Base-by-base conservation (phyloP, 139 green algal species). In the Astrephomene gubernaculifera region DNA sequence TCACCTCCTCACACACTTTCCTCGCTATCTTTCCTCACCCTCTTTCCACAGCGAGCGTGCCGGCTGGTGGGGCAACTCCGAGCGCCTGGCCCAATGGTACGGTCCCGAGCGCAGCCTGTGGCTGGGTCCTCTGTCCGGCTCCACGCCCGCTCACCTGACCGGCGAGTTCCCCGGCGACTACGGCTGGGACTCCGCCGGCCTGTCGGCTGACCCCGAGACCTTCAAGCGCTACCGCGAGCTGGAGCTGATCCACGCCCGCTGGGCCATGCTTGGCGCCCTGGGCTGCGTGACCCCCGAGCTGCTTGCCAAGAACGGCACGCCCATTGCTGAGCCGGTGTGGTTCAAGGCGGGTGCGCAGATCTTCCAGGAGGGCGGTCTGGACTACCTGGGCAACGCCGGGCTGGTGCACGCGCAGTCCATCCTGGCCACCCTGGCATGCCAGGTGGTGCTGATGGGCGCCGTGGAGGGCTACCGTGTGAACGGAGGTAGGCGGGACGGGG, bases 341-440 rank as follows among this genome's bases (percentile, higher is more conserved):
- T 98, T 96, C 92, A 98, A 98, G 94, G 94, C 95, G 78, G 96
- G 96, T 61, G 89, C 94, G n/a, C 87, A 95, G 87, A 98, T 98
- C 93, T 97, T 98, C 88, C 78, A 73, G 44, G 93, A 89, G 67
- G 96, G 92, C 71, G 85, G 92, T 87, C 92, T 97, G 35, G 92
- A 97, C 94, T 97, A 97, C 91, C 90, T 97, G 72, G 96, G 87
- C 73, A 87, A 87, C 79, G 4, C 79, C 21, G 49, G 49, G 61
- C 80, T 99, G 52, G 88, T 99, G 71, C 96, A 99, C 89, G 96
- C 96, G 24, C 95, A 98, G 94, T 95, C 85, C 89, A 98, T 99
- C 87, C 83, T 98, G 25, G 96, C 94, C 83, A 98, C 93, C 82
- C 89, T 98, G 61, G 93, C 87, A 53, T 72, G 79, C 78, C 96